A percentile compares a stretch with the other conserved stretches of the same genome.
Conservation (phyloP, 768 basidiomycete species). For the Psilocybe cubensis region DNA sequence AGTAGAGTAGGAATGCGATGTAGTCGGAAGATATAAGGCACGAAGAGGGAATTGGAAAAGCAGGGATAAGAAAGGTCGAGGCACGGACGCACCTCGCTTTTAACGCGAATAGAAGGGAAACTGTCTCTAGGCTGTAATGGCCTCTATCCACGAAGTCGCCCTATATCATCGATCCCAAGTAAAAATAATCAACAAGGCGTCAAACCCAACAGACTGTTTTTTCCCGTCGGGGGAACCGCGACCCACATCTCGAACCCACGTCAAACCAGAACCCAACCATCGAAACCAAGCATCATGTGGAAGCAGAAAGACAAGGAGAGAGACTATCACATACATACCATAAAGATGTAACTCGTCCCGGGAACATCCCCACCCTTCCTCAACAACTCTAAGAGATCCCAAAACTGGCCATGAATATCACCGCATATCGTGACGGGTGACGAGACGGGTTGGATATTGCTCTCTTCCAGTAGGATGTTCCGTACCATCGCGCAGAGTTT, state of each 20-base stretch:
- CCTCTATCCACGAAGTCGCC: conserved; percentile 98
- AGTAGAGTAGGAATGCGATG: background rate
- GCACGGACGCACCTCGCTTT: conserved; percentile 73
- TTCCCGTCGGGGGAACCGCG: background rate
- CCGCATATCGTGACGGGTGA: conserved; percentile 94
- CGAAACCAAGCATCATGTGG: too few species aligned
- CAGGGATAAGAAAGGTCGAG: background rate
- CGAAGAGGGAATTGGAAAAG: conserved; percentile 3
- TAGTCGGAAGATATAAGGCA: background rate
- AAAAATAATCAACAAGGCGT: too few species aligned
- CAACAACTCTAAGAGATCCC: conserved; percentile 92
- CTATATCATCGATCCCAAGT: conserved; percentile 41
- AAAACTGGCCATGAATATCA: conserved; percentile 98
- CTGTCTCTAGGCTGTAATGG: conserved; percentile 94
- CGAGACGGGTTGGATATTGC: conserved; percentile 95
- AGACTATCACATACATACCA: conserved; percentile 87
- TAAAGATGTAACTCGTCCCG: conserved; percentile 93
- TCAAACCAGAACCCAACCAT: too few species aligned
- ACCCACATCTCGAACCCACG: too few species aligned
- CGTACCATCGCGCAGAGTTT: conserved; percentile 89
- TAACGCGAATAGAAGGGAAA: conserved; percentile 83
- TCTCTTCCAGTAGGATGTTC: conserved; percentile 91
- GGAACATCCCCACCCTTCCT: conserved; percentile 86
- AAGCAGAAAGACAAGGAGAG: too few species aligned
- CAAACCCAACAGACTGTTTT: background rate